Evolutionary conservation across 352 stramenopile species (phyloP).

Genomic region (Phytophthora hibernalis): DNA sequence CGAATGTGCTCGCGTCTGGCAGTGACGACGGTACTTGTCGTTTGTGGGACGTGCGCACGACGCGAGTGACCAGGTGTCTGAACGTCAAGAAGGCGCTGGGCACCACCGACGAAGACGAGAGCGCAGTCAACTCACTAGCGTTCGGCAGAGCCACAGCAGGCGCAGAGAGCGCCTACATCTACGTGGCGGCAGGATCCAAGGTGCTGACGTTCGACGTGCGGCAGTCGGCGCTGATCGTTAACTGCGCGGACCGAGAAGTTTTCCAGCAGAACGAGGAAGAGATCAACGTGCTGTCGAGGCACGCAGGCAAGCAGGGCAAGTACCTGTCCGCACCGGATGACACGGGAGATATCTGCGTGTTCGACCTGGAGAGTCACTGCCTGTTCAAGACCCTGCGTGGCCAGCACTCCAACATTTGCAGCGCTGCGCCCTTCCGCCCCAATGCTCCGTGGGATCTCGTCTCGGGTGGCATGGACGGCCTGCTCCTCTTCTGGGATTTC

Average conservation of each 20-base stretch:
- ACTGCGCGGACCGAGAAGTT: constrained; percentile 59
- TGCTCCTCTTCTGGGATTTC: constrained; percentile 83
- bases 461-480: constrained; percentile 72
- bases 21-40: constrained; percentile 75
- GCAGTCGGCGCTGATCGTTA: constrained; percentile 59
- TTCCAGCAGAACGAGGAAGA: constrained; percentile 73
- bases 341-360: constrained; percentile 72
- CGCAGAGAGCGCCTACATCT: constrained; percentile 48
- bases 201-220: constrained; percentile 78
- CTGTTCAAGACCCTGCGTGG: constrained; percentile 73
- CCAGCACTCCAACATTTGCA: constrained; percentile 80
- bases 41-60: constrained; percentile 74
- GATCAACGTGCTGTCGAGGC: constrained; percentile 68
- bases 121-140: constrained; percentile 72
- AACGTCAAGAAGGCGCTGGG: constrained; percentile 67
- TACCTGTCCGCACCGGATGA: constrained; percentile 75
- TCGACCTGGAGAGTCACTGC: constrained; percentile 60
- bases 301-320: constrained; percentile 53
- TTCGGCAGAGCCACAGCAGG: constrained; percentile 46
- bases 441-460: constrained; percentile 80
- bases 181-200: constrained; percentile 67
- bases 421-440: constrained; percentile 67
- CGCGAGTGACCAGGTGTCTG: constrained; percentile 64
- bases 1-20: constrained; percentile 66
- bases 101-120: constrained; percentile 36